Conservation (phyloP, 2,329 filamentous ascomycete genomes). For the Ophiosphaerella korrae region DNA sequence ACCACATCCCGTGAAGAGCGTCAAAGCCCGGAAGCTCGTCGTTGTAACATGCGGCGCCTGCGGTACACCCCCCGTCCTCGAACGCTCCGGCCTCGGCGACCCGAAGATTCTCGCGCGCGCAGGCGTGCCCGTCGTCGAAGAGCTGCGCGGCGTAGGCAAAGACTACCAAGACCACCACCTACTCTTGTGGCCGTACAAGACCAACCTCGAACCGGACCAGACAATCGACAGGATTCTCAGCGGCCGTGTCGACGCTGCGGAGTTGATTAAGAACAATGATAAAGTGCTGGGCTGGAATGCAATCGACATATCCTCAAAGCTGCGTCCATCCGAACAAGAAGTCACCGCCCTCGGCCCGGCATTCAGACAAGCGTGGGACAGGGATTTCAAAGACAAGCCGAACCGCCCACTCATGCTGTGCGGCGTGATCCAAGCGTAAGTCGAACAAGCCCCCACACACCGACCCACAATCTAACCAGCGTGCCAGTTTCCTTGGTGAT, state of each 20-base stretch:
- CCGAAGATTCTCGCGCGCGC: constrained; percentile 56
- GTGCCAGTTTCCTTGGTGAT: constrained; percentile 35
- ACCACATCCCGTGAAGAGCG: constrained; percentile 38
- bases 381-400: constrained; percentile 55
- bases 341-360: constrained; percentile 58
- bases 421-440: constrained; percentile 45
- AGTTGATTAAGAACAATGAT: constrained; percentile 55
- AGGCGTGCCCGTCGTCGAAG: constrained; percentile 58
- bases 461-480: neutral
- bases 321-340: constrained; percentile 61
- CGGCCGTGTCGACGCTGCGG: constrained; percentile 53
- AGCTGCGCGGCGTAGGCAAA: constrained; percentile 66
- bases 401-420: constrained; percentile 59
- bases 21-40: constrained; percentile 62
- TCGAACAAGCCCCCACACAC: neutral
- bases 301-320: constrained; percentile 61
- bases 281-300: constrained; percentile 63
- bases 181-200: constrained; percentile 59
- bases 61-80: constrained; percentile 62
- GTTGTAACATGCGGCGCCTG: constrained; percentile 57
- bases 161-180: constrained; percentile 69
- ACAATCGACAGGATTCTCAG: constrained; percentile 61
- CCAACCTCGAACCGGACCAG: constrained; percentile 52
- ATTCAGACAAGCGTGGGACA: constrained; percentile 61
- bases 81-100: constrained; percentile 67